These are phyloP conservation scores for Alternaria arbusti DNA, from an alignment of 2,329 filamentous ascomycete species.

Conservation along the genomic window DNA sequence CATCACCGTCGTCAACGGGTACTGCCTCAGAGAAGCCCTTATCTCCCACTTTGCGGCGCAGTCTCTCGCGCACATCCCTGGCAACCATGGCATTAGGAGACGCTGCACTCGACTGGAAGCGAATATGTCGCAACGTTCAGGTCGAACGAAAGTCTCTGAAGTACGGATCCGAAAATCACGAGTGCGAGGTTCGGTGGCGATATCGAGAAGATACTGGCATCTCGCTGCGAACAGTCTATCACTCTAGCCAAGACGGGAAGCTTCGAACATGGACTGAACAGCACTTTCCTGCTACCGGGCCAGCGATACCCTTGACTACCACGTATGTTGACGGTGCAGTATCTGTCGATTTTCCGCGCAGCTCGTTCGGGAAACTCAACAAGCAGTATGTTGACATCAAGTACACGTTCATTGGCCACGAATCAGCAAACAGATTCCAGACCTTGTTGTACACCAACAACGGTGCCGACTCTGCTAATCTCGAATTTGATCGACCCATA, in stretches of 20 bases:
- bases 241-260: conserved; percentile 27
- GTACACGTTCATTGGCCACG: conserved; percentile 29
- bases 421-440: conserved; percentile 29
- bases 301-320: conserved; percentile 40
- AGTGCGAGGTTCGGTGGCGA: conserved; percentile 39
- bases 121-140: conserved; percentile 31
- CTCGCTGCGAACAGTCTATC: conserved; percentile 31
- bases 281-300: conserved; percentile 39
- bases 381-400: conserved; percentile 39
- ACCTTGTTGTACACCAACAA: conserved; percentile 45
- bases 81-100: conserved; percentile 33
- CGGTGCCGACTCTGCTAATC: conserved; percentile 29
- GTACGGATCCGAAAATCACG: conserved; percentile 15
- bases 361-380: conserved; percentile 33
- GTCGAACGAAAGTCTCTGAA: conserved; percentile 31
- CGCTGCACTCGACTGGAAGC: conserved; percentile 39
- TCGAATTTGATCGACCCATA: conserved; percentile 37
- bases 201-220: conserved; percentile 38
- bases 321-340: conserved; percentile 32
- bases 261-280: conserved; percentile 31
- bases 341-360: conserved; percentile 40
- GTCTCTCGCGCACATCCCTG: conserved; percentile 29
- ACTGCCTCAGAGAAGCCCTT: conserved; percentile 29
- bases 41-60: conserved; percentile 20
- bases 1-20: conserved; percentile 10